Evolutionary conservation across 2,329 filamentous ascomycete species (phyloP), one percentile per base, ranked within the genome.

Genomic region (Piedraia hortae): DNA sequence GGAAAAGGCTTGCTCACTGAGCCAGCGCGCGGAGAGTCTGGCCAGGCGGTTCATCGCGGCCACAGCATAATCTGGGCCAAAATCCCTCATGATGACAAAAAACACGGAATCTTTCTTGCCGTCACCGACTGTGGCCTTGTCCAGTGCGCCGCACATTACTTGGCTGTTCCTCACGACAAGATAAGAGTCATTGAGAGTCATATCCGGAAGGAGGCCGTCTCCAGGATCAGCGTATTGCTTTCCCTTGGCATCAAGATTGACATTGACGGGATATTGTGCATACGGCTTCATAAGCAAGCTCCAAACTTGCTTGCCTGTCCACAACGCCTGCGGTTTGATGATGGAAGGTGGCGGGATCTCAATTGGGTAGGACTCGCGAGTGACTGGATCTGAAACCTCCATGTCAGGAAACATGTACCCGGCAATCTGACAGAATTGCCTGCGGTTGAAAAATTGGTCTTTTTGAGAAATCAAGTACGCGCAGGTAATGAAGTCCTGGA

Each of bases 81-180:
- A 97, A 50, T 97, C 85, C 53, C 85, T 63, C 34, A 93, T 62
- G 40, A 97, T 82, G 25, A 93, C 72, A 39, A 91, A 97, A 41
- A 93, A 97, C 10, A 97, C 68, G 0, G 80, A 91, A 42, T 90
- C 82, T 42, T 97, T 97, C 53, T 93, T 93, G 35, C 85, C 85
- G 4, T 75, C 67, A 34, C 85, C 85, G n/a, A 97, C 75, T 0
- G 80, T 93, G 1, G 75, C 73, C 48, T 97, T 97, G 52, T 97
- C 85, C 78, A 93, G 91, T 27, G 70, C 62, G 28, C 85, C 85
- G 39, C 82, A 93, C 74, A 97, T 89, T 29, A 93, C 67, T 43
- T 91, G 80, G 0, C 82, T 93, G 41, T 97, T 93, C 26, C 82
- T 72, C 29, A 97, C 70, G 8, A 90, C 77, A 6, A 97, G 54